These are phyloP conservation scores for Pichia deserticola DNA, from an alignment of 805 yeast species.

Conservation along the genomic window DNA sequence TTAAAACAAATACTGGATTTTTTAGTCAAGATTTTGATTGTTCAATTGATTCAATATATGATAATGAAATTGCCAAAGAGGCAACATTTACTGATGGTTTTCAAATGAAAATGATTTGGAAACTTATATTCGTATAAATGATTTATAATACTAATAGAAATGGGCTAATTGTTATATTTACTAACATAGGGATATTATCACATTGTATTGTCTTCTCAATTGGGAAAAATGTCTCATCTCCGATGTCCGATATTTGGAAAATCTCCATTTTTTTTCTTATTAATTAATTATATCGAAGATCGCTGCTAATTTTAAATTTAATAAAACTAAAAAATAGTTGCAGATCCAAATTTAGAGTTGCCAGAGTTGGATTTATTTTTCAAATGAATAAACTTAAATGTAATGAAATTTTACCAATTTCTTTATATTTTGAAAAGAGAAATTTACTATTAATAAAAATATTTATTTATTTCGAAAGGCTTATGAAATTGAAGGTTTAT, in stretches of 20 bases:
- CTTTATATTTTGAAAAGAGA: constrained; percentile 14
- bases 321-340: too few relatives aligned
- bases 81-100: neutral
- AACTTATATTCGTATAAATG: constrained; percentile 7
- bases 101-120: constrained; percentile 6
- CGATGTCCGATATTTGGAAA: too few relatives aligned
- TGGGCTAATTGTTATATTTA: too few relatives aligned
- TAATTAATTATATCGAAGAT: too few relatives aligned
- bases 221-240: too few relatives aligned
- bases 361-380: too few relatives aligned
- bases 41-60: neutral
- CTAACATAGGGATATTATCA: too few relatives aligned
- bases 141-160: neutral
- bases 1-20: neutral
- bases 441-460: neutral
- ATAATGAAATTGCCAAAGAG: neutral
- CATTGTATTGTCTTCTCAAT: too few relatives aligned
- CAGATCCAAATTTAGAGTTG: too few relatives aligned
- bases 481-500: constrained; percentile 7
- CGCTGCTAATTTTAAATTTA: too few relatives aligned
- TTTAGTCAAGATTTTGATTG: constrained; percentile 2
- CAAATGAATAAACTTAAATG: too few relatives aligned
- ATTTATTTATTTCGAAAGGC: neutral
- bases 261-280: too few relatives aligned
- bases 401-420: constrained; percentile 22